A percentile compares a stretch with the other conserved stretches of the same genome.
Evolutionary conservation across 352 stramenopile species (phyloP).

Genomic region (Aphanomyces stellatus): DNA sequence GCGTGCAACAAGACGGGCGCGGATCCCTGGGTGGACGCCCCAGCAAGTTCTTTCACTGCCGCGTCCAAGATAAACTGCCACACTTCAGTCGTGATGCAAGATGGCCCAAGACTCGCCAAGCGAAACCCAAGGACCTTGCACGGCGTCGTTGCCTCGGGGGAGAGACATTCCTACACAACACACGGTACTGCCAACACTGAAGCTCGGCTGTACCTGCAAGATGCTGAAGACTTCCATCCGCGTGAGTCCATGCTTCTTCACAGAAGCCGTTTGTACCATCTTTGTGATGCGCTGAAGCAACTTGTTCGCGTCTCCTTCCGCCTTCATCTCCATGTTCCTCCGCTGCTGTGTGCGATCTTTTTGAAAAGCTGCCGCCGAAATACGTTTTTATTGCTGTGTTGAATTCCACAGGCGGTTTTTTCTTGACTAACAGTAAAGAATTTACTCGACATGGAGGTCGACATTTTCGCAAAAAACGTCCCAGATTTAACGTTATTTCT

Average conservation of each 20-base stretch:
- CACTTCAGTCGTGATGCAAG: constrained; percentile 47
- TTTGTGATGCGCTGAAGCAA: background rate
- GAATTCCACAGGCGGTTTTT: too few relatives aligned
- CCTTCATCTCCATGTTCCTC: constrained; percentile 11
- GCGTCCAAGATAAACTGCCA: constrained; percentile 60
- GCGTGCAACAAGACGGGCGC: constrained; percentile 36
- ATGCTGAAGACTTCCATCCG: constrained; percentile 14
- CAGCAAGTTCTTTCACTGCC: constrained; percentile 52
- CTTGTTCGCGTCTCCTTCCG: constrained; percentile 3
- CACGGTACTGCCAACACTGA: background rate
- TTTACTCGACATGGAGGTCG: too few relatives aligned
- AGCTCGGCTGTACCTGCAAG: background rate
- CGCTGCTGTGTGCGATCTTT: constrained; percentile 14
- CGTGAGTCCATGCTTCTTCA: constrained; percentile 13
- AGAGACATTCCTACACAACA: constrained; percentile 44
- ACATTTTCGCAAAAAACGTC: too few relatives aligned
- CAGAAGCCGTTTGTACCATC: constrained; percentile 3
- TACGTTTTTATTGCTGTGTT: too few relatives aligned
- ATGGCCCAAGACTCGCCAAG: constrained; percentile 40
- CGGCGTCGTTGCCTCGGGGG: constrained; percentile 38
- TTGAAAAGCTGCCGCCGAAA: too few relatives aligned
- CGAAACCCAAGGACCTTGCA: constrained; percentile 71
- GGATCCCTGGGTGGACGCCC: constrained; percentile 38
- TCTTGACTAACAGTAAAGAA: too few relatives aligned
- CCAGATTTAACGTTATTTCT: background rate